Conservation (phyloP, 257 asterid species). For the Solanum pinnatisectum region DNA sequence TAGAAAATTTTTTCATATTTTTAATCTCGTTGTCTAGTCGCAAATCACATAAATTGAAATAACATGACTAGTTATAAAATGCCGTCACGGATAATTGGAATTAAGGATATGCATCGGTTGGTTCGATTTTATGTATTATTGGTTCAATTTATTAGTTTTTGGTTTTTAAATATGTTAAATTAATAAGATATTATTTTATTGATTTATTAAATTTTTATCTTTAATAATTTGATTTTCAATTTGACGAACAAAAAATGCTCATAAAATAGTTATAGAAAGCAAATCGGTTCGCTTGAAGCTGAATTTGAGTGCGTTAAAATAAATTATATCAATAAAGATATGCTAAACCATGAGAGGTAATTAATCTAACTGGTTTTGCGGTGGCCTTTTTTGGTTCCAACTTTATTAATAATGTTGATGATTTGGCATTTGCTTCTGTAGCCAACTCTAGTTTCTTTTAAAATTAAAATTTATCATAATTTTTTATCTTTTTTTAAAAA, state of each 20-base stretch:
- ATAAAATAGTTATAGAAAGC: not conserved
- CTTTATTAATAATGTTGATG: not conserved
- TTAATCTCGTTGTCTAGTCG: not conserved
- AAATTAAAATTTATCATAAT: not conserved
- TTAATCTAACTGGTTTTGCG: not conserved
- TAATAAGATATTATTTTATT: too few relatives aligned
- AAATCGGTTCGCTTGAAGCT: not conserved
- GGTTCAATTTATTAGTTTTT: rapidly evolving
- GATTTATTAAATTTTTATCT: rapidly evolving
- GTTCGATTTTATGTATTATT: too few relatives aligned
- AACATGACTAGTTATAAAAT: not conserved
- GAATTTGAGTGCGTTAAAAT: not conserved
- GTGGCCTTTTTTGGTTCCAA: not conserved
- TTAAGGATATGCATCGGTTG: not conserved
- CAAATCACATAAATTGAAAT: not conserved
- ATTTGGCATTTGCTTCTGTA: not conserved
- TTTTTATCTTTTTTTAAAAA: too few relatives aligned
- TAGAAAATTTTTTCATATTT: too few relatives aligned
- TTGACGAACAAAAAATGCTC: too few relatives aligned
- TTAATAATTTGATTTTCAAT: too few relatives aligned
- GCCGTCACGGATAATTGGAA: not conserved
- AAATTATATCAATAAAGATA: too few relatives aligned
- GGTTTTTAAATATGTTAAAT: too few relatives aligned
- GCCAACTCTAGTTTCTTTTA: not conserved
- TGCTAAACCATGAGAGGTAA: too few relatives aligned